Conservation (phyloP, 108 stramenopile species). For the Conticribra weissflogii region DNA sequence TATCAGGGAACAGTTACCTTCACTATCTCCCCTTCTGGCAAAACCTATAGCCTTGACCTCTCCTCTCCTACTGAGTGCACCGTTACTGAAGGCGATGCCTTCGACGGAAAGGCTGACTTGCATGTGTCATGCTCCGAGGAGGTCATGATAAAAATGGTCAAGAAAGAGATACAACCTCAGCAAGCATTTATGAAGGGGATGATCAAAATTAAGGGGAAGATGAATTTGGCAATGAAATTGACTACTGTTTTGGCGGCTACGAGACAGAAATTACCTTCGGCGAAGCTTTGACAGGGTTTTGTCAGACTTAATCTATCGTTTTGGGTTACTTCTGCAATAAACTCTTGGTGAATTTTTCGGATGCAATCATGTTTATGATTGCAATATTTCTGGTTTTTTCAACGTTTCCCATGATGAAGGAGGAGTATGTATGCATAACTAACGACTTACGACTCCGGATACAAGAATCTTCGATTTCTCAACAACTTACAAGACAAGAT, state of each 20-base stretch:
- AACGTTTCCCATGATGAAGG: no score
- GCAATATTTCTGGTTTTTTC: no score
- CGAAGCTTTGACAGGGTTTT: no score
- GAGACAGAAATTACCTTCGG: constrained; percentile 58
- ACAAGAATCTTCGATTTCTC: no score
- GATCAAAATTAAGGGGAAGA: constrained; percentile 85
- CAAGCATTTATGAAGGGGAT: constrained; percentile 60
- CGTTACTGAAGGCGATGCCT: constrained; percentile 35
- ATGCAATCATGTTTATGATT: no score
- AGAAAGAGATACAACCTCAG: constrained; percentile 50
- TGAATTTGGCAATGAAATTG: constrained; percentile 85
- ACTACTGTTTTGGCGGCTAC: constrained; percentile 75
- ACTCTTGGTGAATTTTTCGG: no score
- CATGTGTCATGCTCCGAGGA: constrained; percentile 31
- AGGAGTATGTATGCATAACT: no score
- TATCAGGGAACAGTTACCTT: constrained; percentile 43
- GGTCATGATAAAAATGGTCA: constrained; percentile 50
- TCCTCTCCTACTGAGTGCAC: constrained; percentile 28
- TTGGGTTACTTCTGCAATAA: no score
- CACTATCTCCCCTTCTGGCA: constrained; percentile 23
- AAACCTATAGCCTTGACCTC: constrained; percentile 44
- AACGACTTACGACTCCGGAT: no score
- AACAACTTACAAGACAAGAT: no score
- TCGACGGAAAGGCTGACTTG: constrained; percentile 40
- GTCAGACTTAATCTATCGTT: no score